phyloP scores from a whole-genome alignment of 1,284 basidiomycete genomes.

The Trichosporon sp. region DNA sequence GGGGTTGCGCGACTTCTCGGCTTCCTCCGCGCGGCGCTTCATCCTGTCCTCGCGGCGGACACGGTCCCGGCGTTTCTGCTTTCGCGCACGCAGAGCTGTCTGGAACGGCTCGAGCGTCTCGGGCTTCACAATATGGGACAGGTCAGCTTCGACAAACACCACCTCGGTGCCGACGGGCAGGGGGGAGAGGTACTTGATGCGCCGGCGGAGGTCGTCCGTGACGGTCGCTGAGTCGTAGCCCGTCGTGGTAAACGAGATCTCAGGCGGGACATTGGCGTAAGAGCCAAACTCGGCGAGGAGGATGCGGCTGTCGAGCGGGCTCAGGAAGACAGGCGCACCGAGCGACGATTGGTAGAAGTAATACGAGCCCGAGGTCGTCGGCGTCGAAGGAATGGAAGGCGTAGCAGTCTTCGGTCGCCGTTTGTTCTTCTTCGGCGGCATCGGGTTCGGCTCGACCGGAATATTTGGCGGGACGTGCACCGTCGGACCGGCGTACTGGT shows the following conservation, averaged over 20 bases:
- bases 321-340: slow-evolving; percentile 87
- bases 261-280: slow-evolving; percentile 82
- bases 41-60: slow-evolving; percentile 80
- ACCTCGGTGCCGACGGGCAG: slow-evolving; percentile 90
- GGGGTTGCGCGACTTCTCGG: slow-evolving; percentile 55
- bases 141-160: slow-evolving; percentile 88
- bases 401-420: slow-evolving; percentile 42
- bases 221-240: slow-evolving; percentile 67
- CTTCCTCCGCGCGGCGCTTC: slow-evolving; percentile 73
- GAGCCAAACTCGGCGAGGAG: slow-evolving; percentile 79
- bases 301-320: slow-evolving; percentile 93
- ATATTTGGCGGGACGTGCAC: slow-evolving; percentile 48
- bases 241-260: slow-evolving; percentile 76
- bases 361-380: slow-evolving; percentile 59
- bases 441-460: slow-evolving; percentile 48
- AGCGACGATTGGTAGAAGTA: slow-evolving; percentile 95
- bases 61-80: slow-evolving; percentile 73
- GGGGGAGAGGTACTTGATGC: slow-evolving; percentile 94
- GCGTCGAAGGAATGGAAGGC: slow-evolving; percentile 37
- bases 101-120: slow-evolving; percentile 78
- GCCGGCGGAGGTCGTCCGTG: slow-evolving; percentile 86
- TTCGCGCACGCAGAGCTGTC: slow-evolving; percentile 72
- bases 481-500: slow-evolving; percentile 24
- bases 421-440: slow-evolving; percentile 37
- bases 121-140: slow-evolving; percentile 70